Evolutionary conservation across 768 basidiomycete species (phyloP), one percentile per base, ranked within the genome.

Genomic region (Hygrocybe punicea): DNA sequence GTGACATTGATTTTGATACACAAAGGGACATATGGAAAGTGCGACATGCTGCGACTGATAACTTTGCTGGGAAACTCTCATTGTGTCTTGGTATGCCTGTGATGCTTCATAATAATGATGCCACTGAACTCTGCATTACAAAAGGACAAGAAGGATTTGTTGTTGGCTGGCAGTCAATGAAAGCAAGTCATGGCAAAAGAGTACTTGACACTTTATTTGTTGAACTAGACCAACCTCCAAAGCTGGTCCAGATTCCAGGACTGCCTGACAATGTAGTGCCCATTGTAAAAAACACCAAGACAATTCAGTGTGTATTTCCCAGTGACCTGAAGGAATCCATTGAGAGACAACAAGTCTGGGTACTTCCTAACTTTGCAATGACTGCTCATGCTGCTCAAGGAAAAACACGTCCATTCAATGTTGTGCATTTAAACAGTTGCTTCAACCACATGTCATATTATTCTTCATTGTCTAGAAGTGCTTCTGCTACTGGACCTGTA

Each of bases 31-130:
- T 70, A 3, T 71, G 71, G 69, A 40, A 56, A 4, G 48, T 65
- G 14, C 57, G 66, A 11, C 65, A 58, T 36, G 61, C 67, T 46
- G 56, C 59, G 10, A 63, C 66, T 55, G 66, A 67, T 7, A 59
- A 63, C 29, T 51, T 69, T 21, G 64, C 71, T 13, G 70, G 67
- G 21, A 64, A 66, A 34, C 55, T 78, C 2, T 53, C 60, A 6
- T 42, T 73, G 19, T 72, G 71, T 57, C 17, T 67, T 14, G 72
- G 71, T 2, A 59, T 73, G 48, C 76, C 76, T 17, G 60, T 74
- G 1, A 68, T 72, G 54, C 66, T 74, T 9, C 48, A 63, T 14
- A 44, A 63, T 37, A 75, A 75, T 62, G 56, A 57, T 49, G 71
- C 73, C 4, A 29, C 29, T 29, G 29, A 29, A 8, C 29, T 29